Conservation (phyloP, 148 eudicot genomes). For the Suaeda aralocaspica region DNA sequence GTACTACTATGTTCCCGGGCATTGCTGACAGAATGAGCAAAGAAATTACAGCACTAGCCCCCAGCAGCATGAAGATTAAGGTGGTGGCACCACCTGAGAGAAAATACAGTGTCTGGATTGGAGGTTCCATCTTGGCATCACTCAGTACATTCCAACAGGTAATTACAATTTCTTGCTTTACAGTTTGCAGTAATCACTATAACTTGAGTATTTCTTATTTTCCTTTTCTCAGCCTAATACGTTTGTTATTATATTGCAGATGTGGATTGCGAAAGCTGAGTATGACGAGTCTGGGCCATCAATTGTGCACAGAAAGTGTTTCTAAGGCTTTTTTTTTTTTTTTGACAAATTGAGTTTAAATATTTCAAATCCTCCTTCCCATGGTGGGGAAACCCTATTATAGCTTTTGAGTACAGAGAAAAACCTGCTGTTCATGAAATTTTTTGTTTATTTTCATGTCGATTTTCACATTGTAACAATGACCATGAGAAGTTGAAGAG, state of each 20-base stretch:
- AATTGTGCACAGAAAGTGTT: conserved; percentile 39
- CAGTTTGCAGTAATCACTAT: neutral
- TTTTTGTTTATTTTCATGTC: conserved; percentile 23
- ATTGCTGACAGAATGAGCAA: conserved; percentile 90
- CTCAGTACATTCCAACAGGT: conserved; percentile 95
- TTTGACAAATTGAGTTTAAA: neutral
- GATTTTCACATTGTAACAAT: conserved; percentile 29
- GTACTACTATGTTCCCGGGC: conserved; percentile 82
- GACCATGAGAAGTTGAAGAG: conserved; percentile 21
- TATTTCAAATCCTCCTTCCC: conserved; percentile 10
- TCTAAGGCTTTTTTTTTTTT: too few relatives aligned
- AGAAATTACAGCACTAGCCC: conserved; percentile 76
- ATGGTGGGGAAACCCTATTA: conserved; percentile 12
- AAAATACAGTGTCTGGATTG: conserved; percentile 92
- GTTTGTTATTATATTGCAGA: conserved; percentile 13
- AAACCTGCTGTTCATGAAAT: conserved; percentile 14
- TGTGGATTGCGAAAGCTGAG: conserved; percentile 39
- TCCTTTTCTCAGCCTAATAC: neutral
- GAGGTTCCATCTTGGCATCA: conserved; percentile 86
- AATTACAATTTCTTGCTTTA: neutral
- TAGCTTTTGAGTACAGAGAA: conserved; percentile 14
- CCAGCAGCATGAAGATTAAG: conserved; percentile 93
- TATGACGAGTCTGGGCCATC: conserved; percentile 37
- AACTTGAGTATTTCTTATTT: neutral
- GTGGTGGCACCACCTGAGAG: conserved; percentile 96